Percentiles rank a stretch among this genome's conserved stretches.
Conservation (phyloP, 306 rosid species). For the Quercus parvula region DNA sequence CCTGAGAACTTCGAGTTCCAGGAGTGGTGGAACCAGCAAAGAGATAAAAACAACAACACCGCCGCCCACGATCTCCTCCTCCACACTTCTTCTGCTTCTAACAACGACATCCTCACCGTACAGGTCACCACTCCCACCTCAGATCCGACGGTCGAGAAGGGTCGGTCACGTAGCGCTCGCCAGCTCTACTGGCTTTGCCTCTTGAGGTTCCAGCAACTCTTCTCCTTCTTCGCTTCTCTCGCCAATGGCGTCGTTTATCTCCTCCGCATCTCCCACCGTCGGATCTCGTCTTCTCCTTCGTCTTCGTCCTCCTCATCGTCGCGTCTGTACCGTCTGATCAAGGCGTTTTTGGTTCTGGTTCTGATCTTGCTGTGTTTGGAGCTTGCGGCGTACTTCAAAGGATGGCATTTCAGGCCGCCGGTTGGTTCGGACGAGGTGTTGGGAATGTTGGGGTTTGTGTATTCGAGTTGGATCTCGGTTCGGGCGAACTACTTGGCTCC, state of each 20-base stretch:
- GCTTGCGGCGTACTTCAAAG: slow-evolving; percentile 82
- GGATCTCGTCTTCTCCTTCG: slow-evolving; percentile 37
- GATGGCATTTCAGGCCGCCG: slow-evolving; percentile 95
- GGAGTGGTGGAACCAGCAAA: slow-evolving; percentile 98
- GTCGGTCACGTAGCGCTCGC: slow-evolving; percentile 68
- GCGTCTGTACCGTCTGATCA: slow-evolving; percentile 66
- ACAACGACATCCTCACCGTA: slow-evolving; percentile 8
- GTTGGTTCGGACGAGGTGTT: slow-evolving; percentile 57
- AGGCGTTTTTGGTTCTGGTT: slow-evolving; percentile 57
- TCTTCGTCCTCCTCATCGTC: slow-evolving; percentile 53
- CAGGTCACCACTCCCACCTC: slow-evolving; percentile 35
- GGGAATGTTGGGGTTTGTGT: slow-evolving; percentile 52
- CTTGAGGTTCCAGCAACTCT: slow-evolving; percentile 67
- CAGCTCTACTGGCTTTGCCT: slow-evolving; percentile 79
- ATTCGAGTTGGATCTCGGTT: slow-evolving; percentile 68
- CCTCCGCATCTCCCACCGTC: slow-evolving; percentile 65
- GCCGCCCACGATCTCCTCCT: too few relatives aligned
- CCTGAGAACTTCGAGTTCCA: slow-evolving; percentile 83
- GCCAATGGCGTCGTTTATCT: slow-evolving; percentile 40
- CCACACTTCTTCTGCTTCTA: too few relatives aligned
- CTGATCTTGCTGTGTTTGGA: slow-evolving; percentile 58
- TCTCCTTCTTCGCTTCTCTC: slow-evolving; percentile 43
- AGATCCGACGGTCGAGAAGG: slow-evolving; percentile 56
- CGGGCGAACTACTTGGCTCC: slow-evolving; percentile 80
- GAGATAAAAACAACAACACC: slow-evolving; percentile 40